phyloP scores from a whole-genome alignment of 176 grass and related monocot genomes.

The Chrysopogon serrulatus region DNA sequence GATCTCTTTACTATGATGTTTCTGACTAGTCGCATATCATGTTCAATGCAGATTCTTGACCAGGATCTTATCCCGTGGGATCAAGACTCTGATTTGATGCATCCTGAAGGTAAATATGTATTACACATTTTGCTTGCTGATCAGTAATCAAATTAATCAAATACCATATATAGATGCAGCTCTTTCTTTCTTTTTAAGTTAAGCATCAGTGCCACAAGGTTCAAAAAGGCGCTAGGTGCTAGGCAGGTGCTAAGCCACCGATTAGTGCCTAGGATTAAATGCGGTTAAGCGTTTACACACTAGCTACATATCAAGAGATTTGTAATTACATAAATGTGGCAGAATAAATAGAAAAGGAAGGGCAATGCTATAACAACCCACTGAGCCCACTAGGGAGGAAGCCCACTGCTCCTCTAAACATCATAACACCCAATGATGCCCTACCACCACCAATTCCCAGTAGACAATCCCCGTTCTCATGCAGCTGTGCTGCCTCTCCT shows the following conservation, averaged over 20 bases:
- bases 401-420: no score
- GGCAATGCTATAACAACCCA: no score
- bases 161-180: neutral
- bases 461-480: no score
- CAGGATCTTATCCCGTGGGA: conserved; percentile 65
- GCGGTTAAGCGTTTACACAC: neutral
- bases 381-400: no score
- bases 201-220: neutral
- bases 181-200: neutral
- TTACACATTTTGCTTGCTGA: neutral
- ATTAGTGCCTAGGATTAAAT: neutral
- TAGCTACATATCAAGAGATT: neutral
- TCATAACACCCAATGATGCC: no score
- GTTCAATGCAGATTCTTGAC: conserved; percentile 57
- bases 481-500: no score
- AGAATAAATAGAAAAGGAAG: no score
- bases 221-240: neutral
- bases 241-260: neutral
- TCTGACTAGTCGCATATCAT: neutral
- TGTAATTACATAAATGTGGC: neutral
- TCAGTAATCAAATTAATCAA: conserved; percentile 3
- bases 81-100: conserved; percentile 40
- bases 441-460: no score
- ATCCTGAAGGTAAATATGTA: conserved; percentile 53
- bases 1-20: neutral